These are phyloP conservation scores for Mucor irregularis DNA, from an alignment of 371 early-diverging fungal species.

Conservation along the genomic window DNA sequence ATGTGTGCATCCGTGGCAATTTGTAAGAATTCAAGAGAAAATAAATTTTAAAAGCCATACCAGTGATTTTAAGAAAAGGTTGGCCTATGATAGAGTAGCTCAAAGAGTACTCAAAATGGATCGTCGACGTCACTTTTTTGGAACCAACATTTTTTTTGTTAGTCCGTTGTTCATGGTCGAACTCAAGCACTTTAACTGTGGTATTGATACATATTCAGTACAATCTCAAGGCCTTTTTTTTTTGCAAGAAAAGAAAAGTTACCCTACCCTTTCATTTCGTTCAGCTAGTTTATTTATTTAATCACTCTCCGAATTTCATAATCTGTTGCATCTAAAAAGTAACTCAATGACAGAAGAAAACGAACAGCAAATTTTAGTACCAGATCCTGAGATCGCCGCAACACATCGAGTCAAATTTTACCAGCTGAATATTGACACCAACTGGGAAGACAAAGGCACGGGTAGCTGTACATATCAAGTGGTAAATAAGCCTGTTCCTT, in stretches of 20 bases:
- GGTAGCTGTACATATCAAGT: slow-evolving; percentile 66
- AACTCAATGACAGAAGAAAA: slow-evolving; percentile 9
- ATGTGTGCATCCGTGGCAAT: background rate
- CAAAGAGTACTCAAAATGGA: background rate
- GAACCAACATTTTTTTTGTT: background rate
- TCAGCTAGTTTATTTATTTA: too few species aligned
- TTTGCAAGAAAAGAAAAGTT: background rate
- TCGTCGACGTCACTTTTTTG: background rate
- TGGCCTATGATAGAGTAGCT: background rate
- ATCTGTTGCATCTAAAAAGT: background rate
- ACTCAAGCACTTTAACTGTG: too few species aligned
- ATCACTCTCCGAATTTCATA: too few species aligned
- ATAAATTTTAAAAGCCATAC: background rate
- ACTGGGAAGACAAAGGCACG: slow-evolving; percentile 85
- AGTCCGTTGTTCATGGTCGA: too few species aligned
- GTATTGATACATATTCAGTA: too few species aligned
- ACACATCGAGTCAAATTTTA: slow-evolving; percentile 77
- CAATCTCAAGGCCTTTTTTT: too few species aligned
- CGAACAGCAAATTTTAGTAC: background rate
- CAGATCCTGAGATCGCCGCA: background rate
- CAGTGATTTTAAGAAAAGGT: background rate
- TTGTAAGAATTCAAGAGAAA: background rate
- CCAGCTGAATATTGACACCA: slow-evolving; percentile 61
- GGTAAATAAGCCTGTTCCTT: too few species aligned
- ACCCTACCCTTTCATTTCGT: too few species aligned